phyloP scores from a whole-genome alignment of 306 rosid species.

The Cajanus cajan region DNA sequence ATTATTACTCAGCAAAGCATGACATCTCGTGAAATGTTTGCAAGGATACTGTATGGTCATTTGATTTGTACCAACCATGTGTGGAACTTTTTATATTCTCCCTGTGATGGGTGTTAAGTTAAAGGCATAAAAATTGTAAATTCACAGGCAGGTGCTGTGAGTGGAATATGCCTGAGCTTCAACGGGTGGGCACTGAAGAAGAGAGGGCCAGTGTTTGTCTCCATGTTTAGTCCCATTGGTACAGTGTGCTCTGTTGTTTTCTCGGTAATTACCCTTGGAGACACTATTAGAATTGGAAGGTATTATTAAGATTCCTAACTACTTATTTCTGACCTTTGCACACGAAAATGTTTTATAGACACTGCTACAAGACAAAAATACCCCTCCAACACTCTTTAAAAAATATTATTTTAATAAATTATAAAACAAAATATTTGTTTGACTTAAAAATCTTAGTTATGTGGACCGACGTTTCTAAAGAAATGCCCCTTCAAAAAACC shows the following conservation, averaged over 20 bases:
- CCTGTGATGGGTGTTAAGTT: not conserved
- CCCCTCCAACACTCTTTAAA: too few relatives aligned
- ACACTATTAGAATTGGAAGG: slow-evolving; percentile 67
- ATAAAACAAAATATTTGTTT: too few relatives aligned
- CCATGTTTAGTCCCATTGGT: slow-evolving; percentile 77
- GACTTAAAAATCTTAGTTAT: too few relatives aligned
- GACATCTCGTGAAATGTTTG: not conserved
- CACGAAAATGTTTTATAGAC: too few relatives aligned
- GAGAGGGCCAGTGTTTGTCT: slow-evolving; percentile 84
- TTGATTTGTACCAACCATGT: not conserved
- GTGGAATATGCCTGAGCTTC: slow-evolving; percentile 69
- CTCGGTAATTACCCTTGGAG: slow-evolving; percentile 52
- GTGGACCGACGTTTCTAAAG: too few relatives aligned
- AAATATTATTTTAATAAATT: too few relatives aligned
- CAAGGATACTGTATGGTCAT: not conserved
- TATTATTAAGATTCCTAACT: slow-evolving; percentile 20
- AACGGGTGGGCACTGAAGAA: slow-evolving; percentile 88
- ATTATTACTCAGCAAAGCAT: not conserved
- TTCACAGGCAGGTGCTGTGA: slow-evolving; percentile 64
- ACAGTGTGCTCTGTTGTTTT: slow-evolving; percentile 73
- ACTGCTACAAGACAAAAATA: too few relatives aligned
- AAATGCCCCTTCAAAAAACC: too few relatives aligned
- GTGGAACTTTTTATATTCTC: not conserved
- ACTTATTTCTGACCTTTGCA: not conserved
- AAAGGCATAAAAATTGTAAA: not conserved